Base-by-base conservation (phyloP, 345 rosid genomes). In the Sapria himalayana region DNA sequence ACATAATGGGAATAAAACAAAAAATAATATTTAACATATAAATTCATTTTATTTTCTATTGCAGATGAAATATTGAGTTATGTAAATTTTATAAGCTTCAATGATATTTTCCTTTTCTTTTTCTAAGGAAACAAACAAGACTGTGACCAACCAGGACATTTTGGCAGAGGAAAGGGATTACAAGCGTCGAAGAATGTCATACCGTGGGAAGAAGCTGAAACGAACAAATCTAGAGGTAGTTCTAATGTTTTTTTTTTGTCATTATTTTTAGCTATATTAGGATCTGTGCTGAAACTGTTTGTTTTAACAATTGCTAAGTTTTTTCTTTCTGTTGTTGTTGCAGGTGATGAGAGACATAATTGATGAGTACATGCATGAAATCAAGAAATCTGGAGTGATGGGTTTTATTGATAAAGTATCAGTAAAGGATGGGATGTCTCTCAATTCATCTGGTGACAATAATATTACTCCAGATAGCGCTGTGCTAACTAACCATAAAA, bases 161-260 rank as follows among this genome's bases (percentile, higher is more conserved):
- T 49, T 82, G 64, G 94, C 95, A 41, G 95, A 89, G 71, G 95
- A 89, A 70, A 74, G 98, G 55, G 98, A 89, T 65, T 89, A 89
- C 61, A 89, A 82, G 50, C 79, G 98, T 32, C 64, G 95, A 42
- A 72, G 98, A 55, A 74, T 74, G 84, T 79, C 98, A 25, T 82
- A 89, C 55, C 93, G 93, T 56, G 94, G 93, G 65, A 89, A 89
- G 67, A 89, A 89, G 63, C 59, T 62, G 50, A 79, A 82, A 58
- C 71, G 93, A 57, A 64, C 81, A n/a, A 57, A 69, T 42, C 41
- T 65, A 40, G 65, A 75, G 85, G 94, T 86, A 50, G 12, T 32
- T 6, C 42, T 43, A 29, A 40, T 29, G 38, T 33, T 52, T 22
- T 15, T 40, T 22, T 40, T 4, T 31, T 43, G 27, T 29, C 27